Base-by-base conservation (phyloP, 352 stramenopile species). In the Phytophthora pistaciae region DNA sequence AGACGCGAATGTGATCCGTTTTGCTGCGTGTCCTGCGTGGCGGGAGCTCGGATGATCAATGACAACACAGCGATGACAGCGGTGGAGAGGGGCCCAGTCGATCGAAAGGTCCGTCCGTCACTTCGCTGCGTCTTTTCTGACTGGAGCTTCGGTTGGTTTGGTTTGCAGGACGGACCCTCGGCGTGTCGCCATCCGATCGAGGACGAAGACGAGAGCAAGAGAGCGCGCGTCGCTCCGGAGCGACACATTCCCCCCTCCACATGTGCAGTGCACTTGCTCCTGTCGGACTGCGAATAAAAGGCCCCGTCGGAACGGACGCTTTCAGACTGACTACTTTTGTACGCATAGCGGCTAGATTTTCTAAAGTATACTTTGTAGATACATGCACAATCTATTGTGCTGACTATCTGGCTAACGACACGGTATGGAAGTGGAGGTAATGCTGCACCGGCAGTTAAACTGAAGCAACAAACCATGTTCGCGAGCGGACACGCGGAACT, bases 51-150 rank as follows among this genome's bases (percentile, higher is more conserved):
- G 29, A 63, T 38, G 40, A 44, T 42, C 40, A 48, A n/a, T 33
- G 49, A 57, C 29, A 31, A 21, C 40, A 29, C 20, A 18, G 27
- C 29, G 48, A 31, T 36, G 46, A n/a, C 18, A 20, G 18, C 11
- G 25, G 63, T 50, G 38, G 56, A 42, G 5, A 49, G 38, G 56
- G 23, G 5, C 14, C 38, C 16, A 42, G 52, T 62, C 62, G 54
- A 68, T 33, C 40, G 13, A n/a, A 50, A 21, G 4, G 42, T 50
- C n/a, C 20, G 44, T 52, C 44, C 44, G 49, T 56, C 53, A 48
- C 58, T 29, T 38, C 11, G 49, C 50, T 10, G 62, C 48, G 69
- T 72, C 50, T 76, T 76, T 76, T 64, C 53, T 72, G 64, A 75
- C 56, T 72, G 63, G 40, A 65, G 48, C 18, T 40, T 44, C 36